Base-by-base conservation (phyloP, 129 eudicot genomes). In the Pulicaria dysenterica region DNA sequence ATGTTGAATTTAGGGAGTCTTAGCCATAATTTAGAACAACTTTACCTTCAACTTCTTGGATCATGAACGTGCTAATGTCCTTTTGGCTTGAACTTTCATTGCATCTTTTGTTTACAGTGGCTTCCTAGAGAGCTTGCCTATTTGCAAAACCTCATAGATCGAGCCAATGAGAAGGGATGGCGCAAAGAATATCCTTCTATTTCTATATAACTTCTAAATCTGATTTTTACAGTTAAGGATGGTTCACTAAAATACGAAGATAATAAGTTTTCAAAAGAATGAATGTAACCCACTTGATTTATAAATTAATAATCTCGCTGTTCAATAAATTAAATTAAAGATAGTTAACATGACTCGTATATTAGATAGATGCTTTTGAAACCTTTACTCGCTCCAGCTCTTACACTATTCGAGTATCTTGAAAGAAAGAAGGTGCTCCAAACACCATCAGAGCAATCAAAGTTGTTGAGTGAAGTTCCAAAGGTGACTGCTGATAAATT, bases 131-230 rank as follows among this genome's bases (percentile, higher is more conserved):
- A 94, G 61, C 74, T 94, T 17, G 8, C 61, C 16, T 51, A 77
- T 67, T 64, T 94, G 73, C 87, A 86, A 70, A 83, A 80, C 51
- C 95, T 81, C 70, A 90, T 94, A 66, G 96, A 94, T 72, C 96
- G 83, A 61, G 96, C 98, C 57, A 94, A 94, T 73, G 98, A 94
- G 49, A 94, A 94, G 82, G 98, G 98, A 69, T 80, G 95, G 87
- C 89, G 95, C 61, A 81, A 47, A 84, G 93, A 90, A 94, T 94
- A 94, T 94, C 98, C 98, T 90, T 85, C 67, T 73, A 5, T 17
- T 16, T 50, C 6, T 34, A 67, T 37, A 37, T 60, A 2, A 0
- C 15, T 60, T 24, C 34, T 13, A 7, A 19, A 36, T 48, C 0
- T 12, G 16, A 59, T 40, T 37, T 60, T n/a, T n/a, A n/a, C n/a